Base-by-base conservation (phyloP, 2,329 filamentous ascomycete species). In the Chaetomium sp. region DNA sequence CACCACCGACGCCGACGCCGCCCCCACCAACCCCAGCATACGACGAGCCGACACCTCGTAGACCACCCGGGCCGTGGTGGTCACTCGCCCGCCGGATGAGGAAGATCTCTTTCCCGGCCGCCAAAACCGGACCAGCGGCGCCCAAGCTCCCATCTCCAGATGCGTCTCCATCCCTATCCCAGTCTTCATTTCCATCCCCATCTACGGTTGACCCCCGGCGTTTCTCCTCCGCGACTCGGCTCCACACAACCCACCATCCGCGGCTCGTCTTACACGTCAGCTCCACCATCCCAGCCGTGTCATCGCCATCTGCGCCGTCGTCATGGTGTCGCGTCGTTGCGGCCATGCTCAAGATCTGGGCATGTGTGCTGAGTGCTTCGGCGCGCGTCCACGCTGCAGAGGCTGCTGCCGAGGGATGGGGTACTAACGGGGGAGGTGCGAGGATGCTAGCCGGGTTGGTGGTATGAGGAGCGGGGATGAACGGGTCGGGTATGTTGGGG, bases 161-260 rank as follows among this genome's bases (percentile, higher is more conserved):
- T 2, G 43, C 46, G 38, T 49, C 40, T 4, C 37, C 19, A 3
- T 37, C 38, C 1, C 35, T 12, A 52, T 47, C 47, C 60, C 19
- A 10, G 59, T 57, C 27, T 53, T 49, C 34, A 55, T 55, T 14
- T 59, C 53, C 37, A 19, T 32, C 52, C 19, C 11, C 34, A 19
- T 12, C 11, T 14, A 12, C 40, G 8, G 37, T 40, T 40, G 37
- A 9, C 40, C 6, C 11, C 11, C 40, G 46, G 55, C 59, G 11
- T 8, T 5, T 10, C 33, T 52, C 34, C 49, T 76, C 76, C 5
- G 78, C 64, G 27, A 85, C 71, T 32, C 81, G 74, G 48, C 77
- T 83, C 84, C 84, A 87, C 33, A 86, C 82, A 35, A 87, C 75
- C 84, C 85, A 87, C 82, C 84, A 87, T 1, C 83, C 84, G 37